phyloP scores from a whole-genome alignment of 139 green algal species.

The Klebsormidium nitens region DNA sequence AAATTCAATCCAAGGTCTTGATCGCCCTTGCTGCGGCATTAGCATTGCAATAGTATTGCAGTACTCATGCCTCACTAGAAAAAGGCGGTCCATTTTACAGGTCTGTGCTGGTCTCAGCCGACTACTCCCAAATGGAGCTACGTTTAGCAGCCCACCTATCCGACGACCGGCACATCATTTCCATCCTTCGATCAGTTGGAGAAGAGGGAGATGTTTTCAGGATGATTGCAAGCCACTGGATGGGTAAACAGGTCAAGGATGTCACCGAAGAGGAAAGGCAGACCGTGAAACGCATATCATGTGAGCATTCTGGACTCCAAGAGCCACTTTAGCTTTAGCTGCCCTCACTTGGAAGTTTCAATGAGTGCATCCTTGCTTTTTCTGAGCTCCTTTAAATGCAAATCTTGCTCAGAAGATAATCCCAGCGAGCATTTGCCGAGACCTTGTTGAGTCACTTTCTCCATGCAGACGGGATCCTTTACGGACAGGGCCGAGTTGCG shows the following conservation, averaged over 20 bases:
- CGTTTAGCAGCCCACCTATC: constrained; percentile 11
- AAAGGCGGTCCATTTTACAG: neutral
- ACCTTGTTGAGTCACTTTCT: no score
- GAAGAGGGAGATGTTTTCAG: constrained; percentile 13
- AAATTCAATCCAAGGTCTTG: no score
- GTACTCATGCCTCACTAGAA: no score
- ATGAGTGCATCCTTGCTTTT: no score
- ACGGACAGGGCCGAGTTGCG: constrained; percentile 12
- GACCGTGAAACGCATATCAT: constrained; percentile 7
- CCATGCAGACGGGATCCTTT: constrained; percentile 29
- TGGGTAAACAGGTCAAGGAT: neutral
- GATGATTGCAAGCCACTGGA: neutral
- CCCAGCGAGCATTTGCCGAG: no score
- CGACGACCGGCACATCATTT: constrained; percentile 6
- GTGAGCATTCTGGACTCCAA: no score
- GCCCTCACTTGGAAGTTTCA: no score
- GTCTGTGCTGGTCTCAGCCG: constrained; percentile 9
- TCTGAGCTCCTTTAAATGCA: constrained; percentile 3
- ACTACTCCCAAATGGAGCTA: constrained; percentile 25
- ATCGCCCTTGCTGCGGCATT: no score
- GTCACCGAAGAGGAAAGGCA: constrained; percentile 21
- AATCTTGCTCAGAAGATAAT: neutral
- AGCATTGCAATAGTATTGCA: no score
- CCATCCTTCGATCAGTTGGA: neutral
- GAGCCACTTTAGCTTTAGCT: no score